Base-by-base conservation (phyloP, 2,329 filamentous ascomycete genomes). In the Elsinoe fawcettii region DNA sequence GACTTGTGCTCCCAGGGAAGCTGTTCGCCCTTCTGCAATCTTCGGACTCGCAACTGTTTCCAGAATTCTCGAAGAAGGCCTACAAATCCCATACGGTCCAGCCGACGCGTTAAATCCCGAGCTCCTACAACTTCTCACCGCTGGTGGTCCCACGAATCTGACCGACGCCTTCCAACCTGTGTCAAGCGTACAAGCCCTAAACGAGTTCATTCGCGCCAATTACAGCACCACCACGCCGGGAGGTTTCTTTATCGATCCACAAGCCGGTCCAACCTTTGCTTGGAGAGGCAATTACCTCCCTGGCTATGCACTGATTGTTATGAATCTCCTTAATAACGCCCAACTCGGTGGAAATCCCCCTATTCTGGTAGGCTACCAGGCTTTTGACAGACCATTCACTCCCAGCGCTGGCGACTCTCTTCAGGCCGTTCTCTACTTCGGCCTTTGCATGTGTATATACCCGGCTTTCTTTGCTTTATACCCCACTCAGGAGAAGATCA, bases 401-500 rank as follows among this genome's bases (percentile, higher is more conserved):
- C 82, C 87, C 0, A 76, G 77, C 18, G 82, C 84, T 7, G 88
- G 88, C 18, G 78, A 91, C 53, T 84, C 85, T 0, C 73, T 96
- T 22, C 88, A 95, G 67, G 77, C 95, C 16, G 82, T 92, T 39
- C 77, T 88, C 7, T 96, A 96, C 71, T 87, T 93, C 67, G 84
- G 86, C 12, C 77, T 96, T 7, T 88, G 86, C 1, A 83, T 95
- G 71, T 79, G 82, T 5, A 84, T 85, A 1, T 93, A 87, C 64
- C 90, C 91, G 0, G 89, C 86, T 12, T 91, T 96, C 75, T 95
- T 96, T 65, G 82, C 88, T 0, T 75, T 96, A 3, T 96, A 96
- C 66, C 88, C 90, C 0, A 95, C 89, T n/a, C 76, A 87, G 25
- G 91, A 96, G 70, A 80, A 90, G 23, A 75, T 90, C 9, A 77